Base-by-base conservation (phyloP, 371 early-diverging fungal genomes). In the Mortierella sp. region DNA sequence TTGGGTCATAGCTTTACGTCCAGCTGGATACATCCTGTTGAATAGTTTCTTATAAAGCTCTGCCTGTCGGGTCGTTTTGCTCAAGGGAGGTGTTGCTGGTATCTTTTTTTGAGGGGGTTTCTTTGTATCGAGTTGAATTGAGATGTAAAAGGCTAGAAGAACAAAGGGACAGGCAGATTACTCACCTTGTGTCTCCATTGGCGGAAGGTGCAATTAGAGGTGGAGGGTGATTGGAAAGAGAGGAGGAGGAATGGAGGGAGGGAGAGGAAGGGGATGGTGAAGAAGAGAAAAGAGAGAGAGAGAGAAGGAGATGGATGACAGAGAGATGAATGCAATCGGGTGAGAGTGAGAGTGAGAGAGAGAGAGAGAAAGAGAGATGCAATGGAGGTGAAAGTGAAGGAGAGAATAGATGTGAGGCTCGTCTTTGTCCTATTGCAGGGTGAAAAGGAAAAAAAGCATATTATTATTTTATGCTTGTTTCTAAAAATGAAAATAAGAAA, bases 141-240 rank as follows among this genome's bases (percentile, higher is more conserved):
- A 45, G 19, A 47, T 2, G 43, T 43, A 32, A 47, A 43, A 45
- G 5, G 26, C 7, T 19, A 31, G 37, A 31, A 19, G 49, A 10
- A 43, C 23, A 61, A 26, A 61, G 31, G 26, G 63, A 15, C 1
- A 32, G 47, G 19, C 6, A n/a, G 2, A 28, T 19, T 19, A 54
- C 64, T 60, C 60, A 60, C 60, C 40, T 40, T 51, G 57, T 43
- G 42, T 45, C 8, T 37, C 54, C 54, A 54, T 54, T 54, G 8
- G 31, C n/a, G n/a, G n/a, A n/a, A 54, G 9, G 3, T 54, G 31
- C 23, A 26, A 54, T 54, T 6, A 26, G 54, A 22, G 19, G 54
- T 2, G 22, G 57, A 42, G 19, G 45, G 43, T 19, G 45, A 57
- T 0, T 35, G 45, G 22, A 42, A 29, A 12, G 35, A 45, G 43